Base-by-base conservation (phyloP, 805 yeast genomes). In the Hanseniaspora occidentalis region DNA sequence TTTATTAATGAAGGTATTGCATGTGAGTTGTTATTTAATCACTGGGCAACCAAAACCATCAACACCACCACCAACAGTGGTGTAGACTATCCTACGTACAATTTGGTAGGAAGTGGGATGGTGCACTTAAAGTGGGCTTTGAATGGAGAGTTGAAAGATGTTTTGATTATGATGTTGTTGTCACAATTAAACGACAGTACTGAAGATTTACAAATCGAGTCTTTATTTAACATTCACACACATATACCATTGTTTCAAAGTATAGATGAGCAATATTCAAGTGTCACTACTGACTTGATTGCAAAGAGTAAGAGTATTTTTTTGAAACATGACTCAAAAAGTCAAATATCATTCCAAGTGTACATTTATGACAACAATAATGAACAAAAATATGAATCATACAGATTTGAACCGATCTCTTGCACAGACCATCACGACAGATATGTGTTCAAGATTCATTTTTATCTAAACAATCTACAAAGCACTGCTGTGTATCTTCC, bases 131-230 rank as follows among this genome's bases (percentile, higher is more conserved):
- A 29, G 8, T 29, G 33, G 33, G 33, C 33, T n/a, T 29, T 29
- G 33, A 29, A 29, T 29, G 33, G 33, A 10, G 31, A 31, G 7
- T 35, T 35, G 6, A 23, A 23, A 7, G 26, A 37, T 11, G 16
- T 41, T 10, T 21, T 33, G 23, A 17, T 35, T 10, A 34, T 41
- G 19, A 31, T 41, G 22, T 27, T 41, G 5, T 14, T 41, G 25
- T 25, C 38, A 25, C 38, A 41, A 14, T 22, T 36, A 16, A 13
- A n/a, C 8, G 10, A 29, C 8, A 29, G 18, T n/a, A n/a, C 16
- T n/a, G 4, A 3, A 9, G 33, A 29, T 29, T 6, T 16, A n/a
- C 9, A n/a, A 4, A n/a, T 29, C 10, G 33, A 29, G 16, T n/a
- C 33, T 4, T 29, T 29, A 16, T 29, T 29, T 14, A 16, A 16